phyloP scores from a whole-genome alignment of 2,329 filamentous ascomycete species.

The Cladosporium sphaerospermum region DNA sequence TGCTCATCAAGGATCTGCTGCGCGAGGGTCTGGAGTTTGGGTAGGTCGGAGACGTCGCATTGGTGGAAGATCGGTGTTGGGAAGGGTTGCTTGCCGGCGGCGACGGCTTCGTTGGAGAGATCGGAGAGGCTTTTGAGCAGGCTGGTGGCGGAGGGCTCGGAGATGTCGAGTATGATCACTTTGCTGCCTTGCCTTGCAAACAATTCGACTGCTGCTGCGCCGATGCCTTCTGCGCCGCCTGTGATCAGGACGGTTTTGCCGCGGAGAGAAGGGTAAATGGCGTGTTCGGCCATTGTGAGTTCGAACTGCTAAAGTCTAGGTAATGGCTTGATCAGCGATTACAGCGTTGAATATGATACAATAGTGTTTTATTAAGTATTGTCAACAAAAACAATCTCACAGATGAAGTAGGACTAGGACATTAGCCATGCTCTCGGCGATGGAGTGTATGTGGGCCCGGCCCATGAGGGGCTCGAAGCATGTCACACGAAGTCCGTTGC shows the following conservation, averaged over 20 bases:
- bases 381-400: no score
- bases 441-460: no score
- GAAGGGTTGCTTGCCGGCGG: constrained; percentile 5
- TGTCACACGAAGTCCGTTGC: no score
- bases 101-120: constrained; percentile 15
- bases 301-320: not conserved
- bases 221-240: constrained; percentile 60
- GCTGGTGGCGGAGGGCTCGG: constrained; percentile 43
- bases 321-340: not conserved
- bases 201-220: constrained; percentile 51
- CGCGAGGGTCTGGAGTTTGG: constrained; percentile 46
- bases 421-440: not conserved
- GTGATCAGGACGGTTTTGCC: constrained; percentile 58
- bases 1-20: constrained; percentile 37
- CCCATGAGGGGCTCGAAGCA: no score
- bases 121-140: constrained; percentile 42
- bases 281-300: constrained; percentile 12
- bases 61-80: constrained; percentile 23
- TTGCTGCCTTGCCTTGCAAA: constrained; percentile 54
- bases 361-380: not conserved
- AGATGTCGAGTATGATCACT: constrained; percentile 57
- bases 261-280: constrained; percentile 35
- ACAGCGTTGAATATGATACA: not conserved
- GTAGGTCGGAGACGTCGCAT: constrained; percentile 48
- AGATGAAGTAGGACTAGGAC: not conserved